phyloP scores from a whole-genome alignment of 2,329 filamentous ascomycete genomes.

The Apiospora saccharicola region DNA sequence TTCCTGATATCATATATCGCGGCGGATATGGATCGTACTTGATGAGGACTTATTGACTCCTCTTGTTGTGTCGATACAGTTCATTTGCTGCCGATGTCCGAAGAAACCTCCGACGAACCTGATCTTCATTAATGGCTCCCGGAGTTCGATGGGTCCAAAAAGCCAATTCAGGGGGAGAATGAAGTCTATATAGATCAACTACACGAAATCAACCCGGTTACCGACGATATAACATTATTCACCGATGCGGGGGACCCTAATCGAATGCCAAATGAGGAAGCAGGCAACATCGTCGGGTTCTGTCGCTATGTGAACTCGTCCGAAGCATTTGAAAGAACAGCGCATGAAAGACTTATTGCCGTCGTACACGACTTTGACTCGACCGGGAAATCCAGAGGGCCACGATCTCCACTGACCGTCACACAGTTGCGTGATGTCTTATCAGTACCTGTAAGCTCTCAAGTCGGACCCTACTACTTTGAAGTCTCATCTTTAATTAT shows the following conservation, averaged over 20 bases:
- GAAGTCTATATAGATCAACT: neutral
- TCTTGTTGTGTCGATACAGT: too few relatives aligned
- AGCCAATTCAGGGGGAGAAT: neutral
- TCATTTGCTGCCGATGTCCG: too few relatives aligned
- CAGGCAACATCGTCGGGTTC: neutral
- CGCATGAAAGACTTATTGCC: neutral
- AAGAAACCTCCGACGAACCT: too few relatives aligned
- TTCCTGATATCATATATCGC: too few relatives aligned
- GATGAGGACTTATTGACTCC: too few relatives aligned
- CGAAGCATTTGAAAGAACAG: neutral
- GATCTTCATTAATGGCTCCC: neutral
- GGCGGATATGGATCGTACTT: too few relatives aligned
- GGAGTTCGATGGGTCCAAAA: neutral
- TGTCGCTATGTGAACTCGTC: neutral
- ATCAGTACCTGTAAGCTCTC: neutral
- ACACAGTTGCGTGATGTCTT: neutral
- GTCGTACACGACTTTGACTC: neutral
- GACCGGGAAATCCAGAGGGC: neutral
- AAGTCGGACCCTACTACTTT: too few relatives aligned
- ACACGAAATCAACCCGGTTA: neutral
- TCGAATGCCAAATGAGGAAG: neutral
- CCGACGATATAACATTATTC: neutral
- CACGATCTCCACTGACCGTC: neutral
- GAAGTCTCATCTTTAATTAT: too few relatives aligned
- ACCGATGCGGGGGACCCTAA: neutral